phyloP scores from a whole-genome alignment of 768 basidiomycete species.

The Holtermannia corniformis region DNA sequence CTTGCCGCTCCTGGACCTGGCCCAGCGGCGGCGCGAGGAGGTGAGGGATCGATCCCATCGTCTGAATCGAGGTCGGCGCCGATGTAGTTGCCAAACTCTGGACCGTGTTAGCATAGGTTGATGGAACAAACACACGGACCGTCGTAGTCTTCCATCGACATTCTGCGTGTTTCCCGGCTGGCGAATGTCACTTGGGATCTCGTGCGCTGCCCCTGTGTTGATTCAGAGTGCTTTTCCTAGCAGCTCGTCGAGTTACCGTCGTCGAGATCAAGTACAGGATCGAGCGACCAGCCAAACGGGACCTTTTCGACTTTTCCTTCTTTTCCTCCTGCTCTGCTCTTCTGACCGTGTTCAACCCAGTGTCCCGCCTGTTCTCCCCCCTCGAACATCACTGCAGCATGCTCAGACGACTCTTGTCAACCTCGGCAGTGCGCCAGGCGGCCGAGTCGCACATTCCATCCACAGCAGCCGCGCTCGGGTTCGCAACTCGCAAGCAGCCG shows the following conservation, averaged over 20 bases:
- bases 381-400: too few relatives aligned
- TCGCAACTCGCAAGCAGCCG: too few relatives aligned
- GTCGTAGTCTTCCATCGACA: slow-evolving; percentile 43
- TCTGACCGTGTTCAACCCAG: not conserved
- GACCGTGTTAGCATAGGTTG: slow-evolving; percentile 3
- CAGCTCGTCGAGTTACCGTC: not conserved
- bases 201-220: not conserved
- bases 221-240: not conserved
- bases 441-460: too few relatives aligned
- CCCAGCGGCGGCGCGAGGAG: slow-evolving; percentile 47
- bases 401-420: too few relatives aligned
- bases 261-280: not conserved
- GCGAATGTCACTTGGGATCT: not conserved
- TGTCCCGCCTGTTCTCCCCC: too few relatives aligned
- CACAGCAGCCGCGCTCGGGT: too few relatives aligned
- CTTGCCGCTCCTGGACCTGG: slow-evolving; percentile 35
- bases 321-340: not conserved
- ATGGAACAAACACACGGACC: slow-evolving; percentile 17
- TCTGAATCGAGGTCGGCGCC: slow-evolving; percentile 90
- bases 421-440: too few relatives aligned
- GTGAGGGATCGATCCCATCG: slow-evolving; percentile 42
- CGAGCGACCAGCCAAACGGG: not conserved
- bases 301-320: not conserved
- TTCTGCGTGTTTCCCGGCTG: slow-evolving; percentile 11
- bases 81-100: slow-evolving; percentile 91